Base-by-base conservation (phyloP, 192 early-diverging fungal genomes). In the Backusella mclennaniae region DNA sequence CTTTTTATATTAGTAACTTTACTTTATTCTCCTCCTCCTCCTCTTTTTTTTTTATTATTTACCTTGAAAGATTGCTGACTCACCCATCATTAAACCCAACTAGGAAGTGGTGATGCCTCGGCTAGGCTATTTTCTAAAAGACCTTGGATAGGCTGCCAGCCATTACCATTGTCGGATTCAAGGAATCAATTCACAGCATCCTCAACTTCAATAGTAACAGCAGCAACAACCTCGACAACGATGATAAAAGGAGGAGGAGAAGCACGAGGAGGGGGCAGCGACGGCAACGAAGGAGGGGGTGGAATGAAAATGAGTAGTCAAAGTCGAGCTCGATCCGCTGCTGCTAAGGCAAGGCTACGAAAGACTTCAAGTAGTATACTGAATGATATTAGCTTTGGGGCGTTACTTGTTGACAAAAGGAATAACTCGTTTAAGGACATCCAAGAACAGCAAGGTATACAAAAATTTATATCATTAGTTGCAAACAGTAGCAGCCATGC, bases 391-490 rank as follows among this genome's bases (percentile, higher is more conserved):
- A 63, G 56, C 26, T 63, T 63, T 29, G 56, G 56, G 12, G 26
- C 56, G 3, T 29, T 63, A 29, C 56, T 63, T 63, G 26, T 63
- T 63, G 56, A 63, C 26, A 63, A 14, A 19, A 56, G 3, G 11
- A 63, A 26, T 1, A 63, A 23, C n/a, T 63, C 56, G 11, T 29
- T 63, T 12, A 63, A 63, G 12, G 26, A 29, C 2, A 63, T 63
- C 9, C 56, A 63, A 29, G 56, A 63, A 63, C 56, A 63, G 56
- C 56, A 63, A 63, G 56, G 56, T 63, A 63, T 63, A 26, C 21
- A 63, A 63, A 63, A 63, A 63, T 63, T 63, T 63, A 63, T 63
- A 63, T 63, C 56, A 63, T 63, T 63, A 63, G 56, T 63, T 63
- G 56, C 56, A 63, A 63, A 63, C 56, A 63, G 56, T 63, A 29